phyloP scores from a whole-genome alignment of 306 rosid genomes.

The Quercus ilex region DNA sequence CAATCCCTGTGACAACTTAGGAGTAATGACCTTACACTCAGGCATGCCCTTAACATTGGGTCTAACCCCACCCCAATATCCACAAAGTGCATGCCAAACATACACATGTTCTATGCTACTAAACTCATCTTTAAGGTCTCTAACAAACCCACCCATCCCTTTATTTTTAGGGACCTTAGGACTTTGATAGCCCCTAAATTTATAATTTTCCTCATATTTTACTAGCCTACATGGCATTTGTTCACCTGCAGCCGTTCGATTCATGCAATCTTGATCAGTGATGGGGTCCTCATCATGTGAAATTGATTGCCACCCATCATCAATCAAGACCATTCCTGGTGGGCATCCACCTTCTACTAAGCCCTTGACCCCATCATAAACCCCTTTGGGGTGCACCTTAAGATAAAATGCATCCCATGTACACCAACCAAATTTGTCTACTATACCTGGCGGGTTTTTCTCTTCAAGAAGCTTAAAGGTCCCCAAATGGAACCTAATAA shows the following conservation, averaged over 20 bases:
- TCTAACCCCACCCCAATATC: conserved; percentile 76
- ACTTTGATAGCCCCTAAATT: conserved; percentile 40
- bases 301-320: conserved; percentile 76
- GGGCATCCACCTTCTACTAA: conserved; percentile 65
- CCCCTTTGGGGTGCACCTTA: conserved; percentile 52
- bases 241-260: conserved; percentile 40
- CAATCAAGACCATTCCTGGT: conserved; percentile 54
- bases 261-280: conserved; percentile 23
- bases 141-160: conserved; percentile 58
- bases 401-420: conserved; percentile 86
- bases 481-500: conserved; percentile 42
- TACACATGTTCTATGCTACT: conserved; percentile 47
- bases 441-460: conserved; percentile 46
- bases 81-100: conserved; percentile 76
- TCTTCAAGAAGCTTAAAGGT: conserved; percentile 60
- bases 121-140: conserved; percentile 65
- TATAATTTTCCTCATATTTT: conserved; percentile 51
- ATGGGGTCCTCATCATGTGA: conserved; percentile 41
- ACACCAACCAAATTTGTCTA: conserved; percentile 79
- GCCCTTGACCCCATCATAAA: conserved; percentile 46
- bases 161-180: background rate
- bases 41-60: conserved; percentile 47
- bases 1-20: conserved; percentile 38
- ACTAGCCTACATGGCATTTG: conserved; percentile 55
- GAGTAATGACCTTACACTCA: conserved; percentile 28